A percentile compares a stretch with the other conserved stretches of the same genome.
phyloP scores from a whole-genome alignment of 257 asterid species.

The Nicotiana knightiana region DNA sequence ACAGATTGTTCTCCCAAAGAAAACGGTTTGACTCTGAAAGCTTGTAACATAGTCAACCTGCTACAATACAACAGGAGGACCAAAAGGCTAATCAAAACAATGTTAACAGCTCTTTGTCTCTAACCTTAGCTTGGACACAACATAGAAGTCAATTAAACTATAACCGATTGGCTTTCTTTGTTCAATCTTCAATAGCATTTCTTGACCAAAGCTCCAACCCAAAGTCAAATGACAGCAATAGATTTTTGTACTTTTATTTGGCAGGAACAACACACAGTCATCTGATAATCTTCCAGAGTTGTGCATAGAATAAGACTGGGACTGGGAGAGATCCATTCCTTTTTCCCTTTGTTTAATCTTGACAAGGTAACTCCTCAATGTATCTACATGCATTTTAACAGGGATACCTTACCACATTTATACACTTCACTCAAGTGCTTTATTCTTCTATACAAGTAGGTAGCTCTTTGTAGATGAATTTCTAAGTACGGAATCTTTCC shows the following conservation, averaged over 20 bases:
- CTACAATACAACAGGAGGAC: too few species aligned
- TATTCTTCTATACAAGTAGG: not conserved
- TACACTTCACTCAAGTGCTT: not conserved
- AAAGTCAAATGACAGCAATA: not conserved
- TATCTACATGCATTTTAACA: not conserved
- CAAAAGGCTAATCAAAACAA: not conserved
- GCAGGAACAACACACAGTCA: not conserved
- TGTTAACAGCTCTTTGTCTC: not conserved
- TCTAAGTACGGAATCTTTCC: slow-evolving; percentile 50
- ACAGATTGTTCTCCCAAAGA: too few species aligned
- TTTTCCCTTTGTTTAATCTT: not conserved
- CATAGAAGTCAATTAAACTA: not conserved
- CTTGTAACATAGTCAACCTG: too few species aligned
- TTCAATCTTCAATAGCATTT: not conserved
- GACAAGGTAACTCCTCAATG: not conserved
- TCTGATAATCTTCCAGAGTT: not conserved
- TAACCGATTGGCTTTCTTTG: not conserved
- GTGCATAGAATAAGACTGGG: not conserved
- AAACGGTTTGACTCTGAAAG: too few species aligned
- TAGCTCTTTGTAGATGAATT: not conserved
- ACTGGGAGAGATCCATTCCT: not conserved
- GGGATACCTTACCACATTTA: slow-evolving; percentile 8
- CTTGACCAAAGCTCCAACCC: not conserved
- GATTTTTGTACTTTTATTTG: not conserved
- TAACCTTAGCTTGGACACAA: not conserved